Conservation (phyloP, 2,329 filamentous ascomycete species). For the Trichophyton verrucosum region DNA sequence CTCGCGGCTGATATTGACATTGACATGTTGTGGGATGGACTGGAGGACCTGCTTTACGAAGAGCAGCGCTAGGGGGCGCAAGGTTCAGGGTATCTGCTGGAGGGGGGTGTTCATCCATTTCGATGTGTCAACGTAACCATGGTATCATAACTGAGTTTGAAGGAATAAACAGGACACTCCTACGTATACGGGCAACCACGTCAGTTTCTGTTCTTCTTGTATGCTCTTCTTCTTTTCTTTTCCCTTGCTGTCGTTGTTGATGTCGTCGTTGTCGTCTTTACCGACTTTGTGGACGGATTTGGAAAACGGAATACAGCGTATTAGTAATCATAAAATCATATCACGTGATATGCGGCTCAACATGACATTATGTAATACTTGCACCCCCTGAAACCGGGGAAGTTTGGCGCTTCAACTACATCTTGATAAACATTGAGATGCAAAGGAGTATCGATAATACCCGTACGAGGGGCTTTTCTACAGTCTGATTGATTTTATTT, state of each 20-base stretch:
- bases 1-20: neutral
- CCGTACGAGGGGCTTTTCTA: no score
- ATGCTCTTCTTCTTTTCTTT: neutral
- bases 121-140: slow-evolving; percentile 1
- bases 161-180: neutral
- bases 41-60: neutral
- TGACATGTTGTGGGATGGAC: neutral
- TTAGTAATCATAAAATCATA: no score
- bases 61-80: neutral
- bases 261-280: no score
- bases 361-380: no score
- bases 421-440: no score
- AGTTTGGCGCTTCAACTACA: no score
- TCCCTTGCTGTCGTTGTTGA: no score
- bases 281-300: no score
- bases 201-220: neutral
- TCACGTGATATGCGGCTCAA: neutral
- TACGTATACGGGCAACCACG: neutral
- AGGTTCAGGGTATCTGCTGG: neutral
- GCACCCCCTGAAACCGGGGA: no score
- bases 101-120: neutral
- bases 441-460: no score
- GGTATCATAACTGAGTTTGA: neutral
- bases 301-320: no score
- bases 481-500: no score